These are phyloP conservation scores for Kodamaea restingae DNA, from an alignment of 805 yeast genomes.

Conservation along the genomic window DNA sequence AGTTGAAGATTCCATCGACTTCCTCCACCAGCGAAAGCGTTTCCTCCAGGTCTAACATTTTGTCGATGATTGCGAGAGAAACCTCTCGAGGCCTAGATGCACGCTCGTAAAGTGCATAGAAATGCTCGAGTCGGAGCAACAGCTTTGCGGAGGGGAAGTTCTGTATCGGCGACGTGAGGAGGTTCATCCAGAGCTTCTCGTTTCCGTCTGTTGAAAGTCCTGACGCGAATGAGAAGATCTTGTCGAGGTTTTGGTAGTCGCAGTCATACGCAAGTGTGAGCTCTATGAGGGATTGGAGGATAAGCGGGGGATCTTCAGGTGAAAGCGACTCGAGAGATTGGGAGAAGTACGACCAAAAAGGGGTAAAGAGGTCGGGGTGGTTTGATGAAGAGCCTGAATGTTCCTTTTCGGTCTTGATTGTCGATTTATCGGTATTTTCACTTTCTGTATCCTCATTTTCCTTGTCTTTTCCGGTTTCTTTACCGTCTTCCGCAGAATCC, in stretches of 20 bases:
- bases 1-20: constrained; percentile 56
- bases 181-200: constrained; percentile 37
- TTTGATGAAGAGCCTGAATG: too few relatives aligned
- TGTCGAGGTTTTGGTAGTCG: constrained; percentile 56
- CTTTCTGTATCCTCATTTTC: too few relatives aligned
- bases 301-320: constrained; percentile 56
- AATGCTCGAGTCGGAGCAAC: constrained; percentile 46
- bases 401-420: background rate
- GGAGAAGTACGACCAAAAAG: constrained; percentile 63
- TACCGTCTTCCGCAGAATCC: too few relatives aligned
- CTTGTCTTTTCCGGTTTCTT: too few relatives aligned
- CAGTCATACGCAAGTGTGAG: constrained; percentile 63
- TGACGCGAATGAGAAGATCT: constrained; percentile 54
- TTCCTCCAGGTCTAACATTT: constrained; percentile 44
- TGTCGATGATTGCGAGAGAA: constrained; percentile 58
- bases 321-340: constrained; percentile 58
- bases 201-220: constrained; percentile 21
- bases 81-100: constrained; percentile 58
- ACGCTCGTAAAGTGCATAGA: constrained; percentile 47
- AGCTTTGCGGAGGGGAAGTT: constrained; percentile 37
- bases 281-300: constrained; percentile 63
- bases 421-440: background rate
- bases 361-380: constrained; percentile 43
- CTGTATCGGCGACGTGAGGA: constrained; percentile 48
- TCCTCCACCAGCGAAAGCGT: constrained; percentile 36